These are phyloP conservation scores for Echinosophora koreensis DNA, from an alignment of 306 rosid species.

Conservation along the genomic window DNA sequence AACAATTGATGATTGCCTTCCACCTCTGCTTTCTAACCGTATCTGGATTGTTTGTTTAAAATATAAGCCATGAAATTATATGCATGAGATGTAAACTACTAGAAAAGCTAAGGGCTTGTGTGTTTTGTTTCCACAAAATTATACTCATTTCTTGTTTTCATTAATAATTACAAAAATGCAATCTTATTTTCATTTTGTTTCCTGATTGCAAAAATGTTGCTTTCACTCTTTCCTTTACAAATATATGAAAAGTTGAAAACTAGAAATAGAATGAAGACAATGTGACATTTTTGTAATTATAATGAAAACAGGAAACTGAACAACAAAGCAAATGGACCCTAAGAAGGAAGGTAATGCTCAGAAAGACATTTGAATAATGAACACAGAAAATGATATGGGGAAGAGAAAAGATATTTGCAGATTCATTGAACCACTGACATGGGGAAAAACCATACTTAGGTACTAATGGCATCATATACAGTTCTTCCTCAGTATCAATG, in stretches of 20 bases:
- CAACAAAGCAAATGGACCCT: not conserved
- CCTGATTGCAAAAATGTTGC: too few species aligned
- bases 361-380: constrained; percentile 24
- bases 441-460: not conserved
- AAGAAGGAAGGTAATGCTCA: constrained; percentile 37
- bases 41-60: constrained; percentile 63
- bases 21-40: constrained; percentile 90
- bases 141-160: too few species aligned
- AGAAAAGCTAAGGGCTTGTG: not conserved
- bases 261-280: too few species aligned
- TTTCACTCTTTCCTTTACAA: too few species aligned
- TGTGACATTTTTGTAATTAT: too few species aligned
- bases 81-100: constrained; percentile 34
- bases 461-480: constrained; percentile 4
- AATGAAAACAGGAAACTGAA: too few species aligned
- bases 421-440: constrained; percentile 9
- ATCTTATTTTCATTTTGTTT: too few species aligned
- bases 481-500: constrained; percentile 9
- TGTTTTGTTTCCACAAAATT: too few species aligned
- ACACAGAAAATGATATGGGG: not conserved
- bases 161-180: too few species aligned
- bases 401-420: constrained; percentile 11
- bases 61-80: constrained; percentile 16
- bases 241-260: too few species aligned
- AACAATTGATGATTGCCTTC: constrained; percentile 80